A percentile compares a stretch with the other conserved stretches of the same genome.
Evolutionary conservation across 495 filamentous ascomycete genomes (phyloP).

Genomic region (Viridothelium virens): DNA sequence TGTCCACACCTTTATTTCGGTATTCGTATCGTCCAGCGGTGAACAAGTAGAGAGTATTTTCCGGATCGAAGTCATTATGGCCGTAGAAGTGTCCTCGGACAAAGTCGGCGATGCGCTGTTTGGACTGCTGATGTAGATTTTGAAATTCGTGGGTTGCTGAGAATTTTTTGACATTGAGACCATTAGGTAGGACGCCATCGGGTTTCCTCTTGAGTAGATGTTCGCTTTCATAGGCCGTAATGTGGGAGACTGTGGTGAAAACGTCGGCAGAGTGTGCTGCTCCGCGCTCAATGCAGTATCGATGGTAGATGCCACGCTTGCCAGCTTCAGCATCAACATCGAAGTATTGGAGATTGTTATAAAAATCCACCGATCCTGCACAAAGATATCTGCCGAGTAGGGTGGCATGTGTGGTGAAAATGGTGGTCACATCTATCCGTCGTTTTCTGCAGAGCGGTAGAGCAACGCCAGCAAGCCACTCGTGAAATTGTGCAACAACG

Average conservation of each 20-base stretch:
- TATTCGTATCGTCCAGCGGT: constrained; percentile 96
- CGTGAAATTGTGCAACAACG: constrained; percentile 96
- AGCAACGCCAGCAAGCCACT: constrained; percentile 97
- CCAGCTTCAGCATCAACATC: constrained; percentile 95
- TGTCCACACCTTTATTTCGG: constrained; percentile 96
- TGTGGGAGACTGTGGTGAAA: constrained; percentile 97
- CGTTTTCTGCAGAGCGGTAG: constrained; percentile 86
- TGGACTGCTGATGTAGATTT: constrained; percentile 90
- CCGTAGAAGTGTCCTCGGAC: constrained; percentile 98
- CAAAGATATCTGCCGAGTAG: constrained; percentile 92
- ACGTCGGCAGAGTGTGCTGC: constrained; percentile 88
- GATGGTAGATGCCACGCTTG: constrained; percentile 96
- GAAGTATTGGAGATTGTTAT: constrained; percentile 97
- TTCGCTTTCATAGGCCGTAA: constrained; percentile 96
- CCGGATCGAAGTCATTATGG: constrained; percentile 91
- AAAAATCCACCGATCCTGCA: constrained; percentile 95
- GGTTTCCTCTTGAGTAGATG: constrained; percentile 96
- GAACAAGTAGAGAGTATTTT: constrained; percentile 98
- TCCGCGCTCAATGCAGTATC: constrained; percentile 95
- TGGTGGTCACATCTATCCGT: constrained; percentile 92
- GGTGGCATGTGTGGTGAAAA: constrained; percentile 97
- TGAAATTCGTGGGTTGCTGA: constrained; percentile 98
- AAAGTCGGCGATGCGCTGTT: constrained; percentile 97
- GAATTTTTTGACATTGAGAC: constrained; percentile 97
- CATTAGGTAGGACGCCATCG: constrained; percentile 92